Evolutionary conservation across 208 protist species (phyloP).

Genomic region (Crithidia acanthocephali): DNA sequence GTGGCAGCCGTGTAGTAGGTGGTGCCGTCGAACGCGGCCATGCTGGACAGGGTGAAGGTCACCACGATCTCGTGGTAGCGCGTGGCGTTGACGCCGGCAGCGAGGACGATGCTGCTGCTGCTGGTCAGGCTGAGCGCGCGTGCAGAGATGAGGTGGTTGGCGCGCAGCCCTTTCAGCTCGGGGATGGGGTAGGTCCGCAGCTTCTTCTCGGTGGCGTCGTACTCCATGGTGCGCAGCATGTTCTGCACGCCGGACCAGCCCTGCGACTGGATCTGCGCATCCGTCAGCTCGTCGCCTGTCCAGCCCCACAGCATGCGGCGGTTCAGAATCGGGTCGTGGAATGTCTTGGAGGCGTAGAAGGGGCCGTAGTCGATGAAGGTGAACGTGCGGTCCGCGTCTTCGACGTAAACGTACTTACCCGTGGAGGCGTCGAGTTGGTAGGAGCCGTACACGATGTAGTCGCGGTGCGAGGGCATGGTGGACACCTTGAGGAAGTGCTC

Average conservation of each 20-base stretch:
- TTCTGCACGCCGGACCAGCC: constrained; percentile 61
- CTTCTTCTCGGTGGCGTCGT: constrained; percentile 46
- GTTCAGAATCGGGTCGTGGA: constrained; percentile 56
- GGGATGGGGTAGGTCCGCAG: constrained; percentile 44
- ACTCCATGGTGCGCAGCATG: constrained; percentile 48
- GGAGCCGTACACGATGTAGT: constrained; percentile 48
- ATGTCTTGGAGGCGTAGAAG: constrained; percentile 54
- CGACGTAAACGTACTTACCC: constrained; percentile 40
- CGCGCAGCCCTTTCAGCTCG: constrained; percentile 42
- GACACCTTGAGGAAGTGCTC: constrained; percentile 58
- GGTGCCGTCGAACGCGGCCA: constrained; percentile 25
- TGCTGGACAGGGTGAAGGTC: constrained; percentile 38
- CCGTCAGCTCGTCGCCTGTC: constrained; percentile 45
- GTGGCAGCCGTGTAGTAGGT: constrained; percentile 23
- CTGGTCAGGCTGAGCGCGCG: constrained; percentile 4
- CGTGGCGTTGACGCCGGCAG: constrained; percentile 23
- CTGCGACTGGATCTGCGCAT: constrained; percentile 34
- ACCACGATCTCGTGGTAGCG: constrained; percentile 51
- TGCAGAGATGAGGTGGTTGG: constrained; percentile 10
- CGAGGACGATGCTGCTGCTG: constrained; percentile 13
- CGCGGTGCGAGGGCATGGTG: constrained; percentile 46
- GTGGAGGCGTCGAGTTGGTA: constrained; percentile 18
- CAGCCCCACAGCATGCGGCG: constrained; percentile 56
- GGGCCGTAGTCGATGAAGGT: constrained; percentile 56
- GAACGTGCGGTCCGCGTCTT: constrained; percentile 36